These are phyloP conservation scores for Starmerella sp. DNA, from an alignment of 805 yeast species.

Conservation along the genomic window DNA sequence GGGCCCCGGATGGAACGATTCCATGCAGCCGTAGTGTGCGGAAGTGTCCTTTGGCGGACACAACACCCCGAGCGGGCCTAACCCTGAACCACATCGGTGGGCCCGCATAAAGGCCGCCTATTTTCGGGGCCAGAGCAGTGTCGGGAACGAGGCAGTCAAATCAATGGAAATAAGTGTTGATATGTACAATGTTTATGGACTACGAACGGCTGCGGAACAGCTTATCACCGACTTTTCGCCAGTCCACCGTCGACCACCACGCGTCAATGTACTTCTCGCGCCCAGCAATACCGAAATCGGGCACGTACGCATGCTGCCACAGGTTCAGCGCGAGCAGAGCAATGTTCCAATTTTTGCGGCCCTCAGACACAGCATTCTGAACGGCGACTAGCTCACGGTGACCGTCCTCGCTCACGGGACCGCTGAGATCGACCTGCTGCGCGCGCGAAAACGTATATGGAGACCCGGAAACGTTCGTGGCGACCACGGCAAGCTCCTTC, in stretches of 20 bases:
- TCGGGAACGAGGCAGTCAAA: too few species aligned
- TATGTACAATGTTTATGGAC: conserved; percentile 7
- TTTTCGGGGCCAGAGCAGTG: too few species aligned
- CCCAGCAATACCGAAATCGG: conserved; percentile 73
- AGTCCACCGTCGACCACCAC: conserved; percentile 69
- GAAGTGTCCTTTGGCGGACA: too few species aligned
- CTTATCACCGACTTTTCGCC: conserved; percentile 40
- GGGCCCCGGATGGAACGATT: conserved; percentile 28
- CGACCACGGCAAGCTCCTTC: conserved; percentile 49
- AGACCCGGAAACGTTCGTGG: conserved; percentile 83
- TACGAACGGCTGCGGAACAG: conserved; percentile 19
- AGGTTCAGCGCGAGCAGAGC: conserved; percentile 69
- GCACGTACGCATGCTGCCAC: conserved; percentile 83
- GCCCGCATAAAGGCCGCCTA: too few species aligned
- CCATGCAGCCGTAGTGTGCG: neutral
- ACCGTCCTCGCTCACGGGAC: conserved; percentile 48
- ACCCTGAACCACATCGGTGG: neutral
- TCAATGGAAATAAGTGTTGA: neutral
- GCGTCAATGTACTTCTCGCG: conserved; percentile 60
- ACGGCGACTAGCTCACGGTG: conserved; percentile 37
- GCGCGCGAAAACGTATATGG: conserved; percentile 53
- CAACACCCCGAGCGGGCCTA: too few species aligned
- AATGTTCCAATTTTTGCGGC: conserved; percentile 31
- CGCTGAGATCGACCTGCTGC: conserved; percentile 66
- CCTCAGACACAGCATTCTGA: conserved; percentile 30